Conservation (phyloP, 2,329 filamentous ascomycete species). For the Stachybotrys chlorohalonatus region DNA sequence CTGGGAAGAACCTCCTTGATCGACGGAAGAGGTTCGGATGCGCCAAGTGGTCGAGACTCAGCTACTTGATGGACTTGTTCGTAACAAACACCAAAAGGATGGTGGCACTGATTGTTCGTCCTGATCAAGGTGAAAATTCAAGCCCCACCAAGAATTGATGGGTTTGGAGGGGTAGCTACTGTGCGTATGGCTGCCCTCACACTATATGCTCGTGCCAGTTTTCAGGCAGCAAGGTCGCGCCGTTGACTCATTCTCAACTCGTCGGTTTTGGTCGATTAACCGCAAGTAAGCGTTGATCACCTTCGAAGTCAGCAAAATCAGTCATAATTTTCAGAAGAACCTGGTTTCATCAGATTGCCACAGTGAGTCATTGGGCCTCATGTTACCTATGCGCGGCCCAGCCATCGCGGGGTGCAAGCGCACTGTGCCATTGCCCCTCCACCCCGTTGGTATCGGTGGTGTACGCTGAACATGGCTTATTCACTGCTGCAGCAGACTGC, state of each 20-base stretch:
- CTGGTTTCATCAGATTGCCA: background rate
- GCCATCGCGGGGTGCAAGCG: background rate
- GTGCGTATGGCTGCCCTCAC: background rate
- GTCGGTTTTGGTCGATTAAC: background rate
- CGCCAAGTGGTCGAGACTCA: background rate
- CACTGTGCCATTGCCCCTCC: background rate
- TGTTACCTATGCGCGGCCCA: background rate
- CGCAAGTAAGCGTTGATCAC: no score
- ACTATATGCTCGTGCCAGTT: background rate
- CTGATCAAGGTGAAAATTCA: constrained; percentile 28
- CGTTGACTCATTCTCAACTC: background rate
- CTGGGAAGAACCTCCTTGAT: no score
- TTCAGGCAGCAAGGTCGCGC: background rate
- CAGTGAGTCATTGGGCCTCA: background rate
- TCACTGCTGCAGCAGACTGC: background rate
- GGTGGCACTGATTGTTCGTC: constrained; percentile 4
- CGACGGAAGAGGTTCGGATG: background rate
- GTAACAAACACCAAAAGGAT: background rate
- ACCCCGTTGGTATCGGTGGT: background rate
- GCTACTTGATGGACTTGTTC: background rate
- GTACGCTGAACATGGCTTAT: background rate
- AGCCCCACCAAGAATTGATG: constrained; percentile 23
- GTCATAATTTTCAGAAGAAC: background rate
- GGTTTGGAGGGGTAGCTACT: constrained; percentile 14
- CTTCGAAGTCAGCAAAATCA: background rate